These are phyloP conservation scores for Meira nashicola DNA, from an alignment of 1,284 basidiomycete genomes.

Conservation along the genomic window DNA sequence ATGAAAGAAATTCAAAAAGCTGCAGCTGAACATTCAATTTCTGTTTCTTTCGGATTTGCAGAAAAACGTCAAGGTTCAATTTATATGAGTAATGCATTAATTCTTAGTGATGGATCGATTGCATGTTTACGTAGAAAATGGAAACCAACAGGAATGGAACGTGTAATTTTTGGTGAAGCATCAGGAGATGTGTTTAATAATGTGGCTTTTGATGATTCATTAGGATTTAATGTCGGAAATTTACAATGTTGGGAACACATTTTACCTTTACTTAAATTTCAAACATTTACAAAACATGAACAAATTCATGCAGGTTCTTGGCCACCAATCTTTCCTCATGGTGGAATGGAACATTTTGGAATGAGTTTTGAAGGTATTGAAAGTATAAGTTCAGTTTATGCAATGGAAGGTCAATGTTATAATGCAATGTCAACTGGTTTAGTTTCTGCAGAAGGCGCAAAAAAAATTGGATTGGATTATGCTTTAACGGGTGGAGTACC, in stretches of 20 bases:
- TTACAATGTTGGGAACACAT: conserved; percentile 15
- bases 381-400: conserved; percentile 1
- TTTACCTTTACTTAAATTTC: conserved; percentile 2
- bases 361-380: conserved; percentile 11
- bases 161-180: conserved; percentile 13
- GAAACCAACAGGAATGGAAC: conserved; percentile 14
- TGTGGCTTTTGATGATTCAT: conserved; percentile 4
- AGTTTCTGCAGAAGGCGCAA: conserved; percentile 8
- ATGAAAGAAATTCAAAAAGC: conserved; percentile 6
- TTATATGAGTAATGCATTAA: conserved; percentile 10
- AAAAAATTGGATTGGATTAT: conserved; percentile 11
- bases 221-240: conserved; percentile 9
- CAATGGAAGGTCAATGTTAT: conserved; percentile 7
- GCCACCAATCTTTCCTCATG: conserved; percentile 11
- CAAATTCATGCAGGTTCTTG: conserved; percentile 8
- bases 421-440: conserved; percentile 7
- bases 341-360: conserved; percentile 10
- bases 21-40: background rate
- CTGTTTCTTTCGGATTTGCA: conserved; percentile 7
- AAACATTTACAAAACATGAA: conserved; percentile 5
- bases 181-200: conserved; percentile 12
- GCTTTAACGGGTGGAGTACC: background rate
- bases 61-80: conserved; percentile 6
- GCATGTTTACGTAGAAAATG: conserved; percentile 7
- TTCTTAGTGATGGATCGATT: background rate